These are phyloP conservation scores for Yamadazyma dushanensis DNA, from an alignment of 1,139 yeast species.

Conservation along the genomic window DNA sequence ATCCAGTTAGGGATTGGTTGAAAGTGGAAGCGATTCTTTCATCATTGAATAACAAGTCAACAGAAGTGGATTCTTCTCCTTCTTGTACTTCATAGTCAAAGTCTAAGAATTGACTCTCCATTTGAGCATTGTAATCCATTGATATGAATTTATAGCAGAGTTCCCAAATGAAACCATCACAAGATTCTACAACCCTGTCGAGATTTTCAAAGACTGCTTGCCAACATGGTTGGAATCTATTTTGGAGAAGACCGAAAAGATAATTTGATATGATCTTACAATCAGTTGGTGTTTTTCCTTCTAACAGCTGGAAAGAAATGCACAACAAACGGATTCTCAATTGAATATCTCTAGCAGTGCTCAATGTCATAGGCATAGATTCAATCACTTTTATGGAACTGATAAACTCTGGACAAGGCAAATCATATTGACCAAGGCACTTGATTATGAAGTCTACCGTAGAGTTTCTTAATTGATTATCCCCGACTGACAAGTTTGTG, in stretches of 20 bases:
- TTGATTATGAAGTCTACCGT: conserved; percentile 43
- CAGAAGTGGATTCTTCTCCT: too few relatives aligned
- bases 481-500: conserved; percentile 45
- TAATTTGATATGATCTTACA: conserved; percentile 52
- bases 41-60: conserved; percentile 35
- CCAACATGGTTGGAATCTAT: conserved; percentile 86
- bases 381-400: conserved; percentile 59
- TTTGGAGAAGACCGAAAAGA: conserved; percentile 72
- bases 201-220: conserved; percentile 65
- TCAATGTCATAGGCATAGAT: conserved; percentile 66
- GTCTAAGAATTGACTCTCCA: conserved; percentile 9
- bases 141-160: conserved; percentile 43
- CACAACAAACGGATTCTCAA: conserved; percentile 68
- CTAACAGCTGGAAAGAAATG: conserved; percentile 42
- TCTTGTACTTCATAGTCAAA: conserved; percentile 15
- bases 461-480: conserved; percentile 45
- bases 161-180: conserved; percentile 58
- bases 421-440: conserved; percentile 25
- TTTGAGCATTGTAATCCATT: conserved; percentile 27
- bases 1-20: conserved; percentile 20
- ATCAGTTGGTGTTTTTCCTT: conserved; percentile 25
- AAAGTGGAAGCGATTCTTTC: conserved; percentile 30
- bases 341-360: conserved; percentile 74
- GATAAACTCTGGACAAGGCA: conserved; percentile 32
- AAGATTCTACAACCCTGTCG: conserved; percentile 45